Conservation (phyloP, 2,329 filamentous ascomycete genomes). For the Epicoccum sorghinum region DNA sequence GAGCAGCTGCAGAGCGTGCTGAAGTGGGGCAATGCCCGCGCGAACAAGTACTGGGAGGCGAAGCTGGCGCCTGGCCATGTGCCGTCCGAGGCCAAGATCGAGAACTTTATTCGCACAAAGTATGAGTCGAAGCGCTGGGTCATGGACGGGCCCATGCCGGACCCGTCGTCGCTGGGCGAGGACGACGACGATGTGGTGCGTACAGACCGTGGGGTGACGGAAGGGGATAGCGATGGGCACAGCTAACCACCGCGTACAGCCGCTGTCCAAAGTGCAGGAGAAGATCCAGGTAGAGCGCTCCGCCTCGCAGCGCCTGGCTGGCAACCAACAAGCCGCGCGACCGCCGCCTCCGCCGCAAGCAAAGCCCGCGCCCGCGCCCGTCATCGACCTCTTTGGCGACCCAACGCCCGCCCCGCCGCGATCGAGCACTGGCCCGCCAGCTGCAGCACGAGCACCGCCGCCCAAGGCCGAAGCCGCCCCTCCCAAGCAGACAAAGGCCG, state of each 20-base stretch:
- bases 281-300: constrained; percentile 71
- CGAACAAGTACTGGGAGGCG: constrained; percentile 98
- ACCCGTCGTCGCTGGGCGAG: constrained; percentile 83
- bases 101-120: constrained; percentile 99
- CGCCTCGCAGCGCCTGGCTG: constrained; percentile 57
- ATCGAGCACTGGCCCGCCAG: constrained; percentile 73
- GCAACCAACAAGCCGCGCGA: constrained; percentile 39
- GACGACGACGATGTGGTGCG: constrained; percentile 80
- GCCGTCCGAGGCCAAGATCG: constrained; percentile 96
- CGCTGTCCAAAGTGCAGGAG: constrained; percentile 70
- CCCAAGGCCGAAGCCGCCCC: constrained; percentile 69
- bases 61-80: constrained; percentile 91
- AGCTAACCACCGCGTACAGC: constrained; percentile 49
- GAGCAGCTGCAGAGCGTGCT: constrained; percentile 94
- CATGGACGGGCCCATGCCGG: constrained; percentile 96
- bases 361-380: constrained; percentile 48
- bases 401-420: constrained; percentile 69
- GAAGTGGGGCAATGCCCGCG: constrained; percentile 93
- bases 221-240: not conserved
- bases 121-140: constrained; percentile 99
- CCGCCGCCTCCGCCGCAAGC: constrained; percentile 42
- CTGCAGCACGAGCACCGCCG: constrained; percentile 59
- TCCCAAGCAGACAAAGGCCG: constrained; percentile 69
- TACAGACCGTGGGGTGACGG: constrained; percentile 48
- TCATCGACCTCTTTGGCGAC: constrained; percentile 82